Percentiles rank a stretch among this genome's conserved stretches.
Evolutionary conservation across 345 rosid genomes (phyloP).

Genomic region (Pistacia vera): DNA sequence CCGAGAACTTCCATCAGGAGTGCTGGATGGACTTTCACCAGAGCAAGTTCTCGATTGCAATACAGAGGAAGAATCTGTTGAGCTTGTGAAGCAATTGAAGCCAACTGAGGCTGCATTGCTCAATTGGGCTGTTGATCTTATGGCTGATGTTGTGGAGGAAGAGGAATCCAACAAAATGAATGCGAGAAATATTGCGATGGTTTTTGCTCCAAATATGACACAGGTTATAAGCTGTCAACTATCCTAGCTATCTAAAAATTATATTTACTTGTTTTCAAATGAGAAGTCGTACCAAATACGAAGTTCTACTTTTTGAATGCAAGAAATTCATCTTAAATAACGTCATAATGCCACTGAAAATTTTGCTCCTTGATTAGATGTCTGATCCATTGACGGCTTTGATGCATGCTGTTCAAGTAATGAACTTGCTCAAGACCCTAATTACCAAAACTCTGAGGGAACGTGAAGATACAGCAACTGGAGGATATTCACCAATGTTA

Average conservation of each 20-base stretch:
- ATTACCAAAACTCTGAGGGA: slow-evolving; percentile 63
- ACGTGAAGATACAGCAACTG: slow-evolving; percentile 64
- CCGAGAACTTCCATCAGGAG: slow-evolving; percentile 93
- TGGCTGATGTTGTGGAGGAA: slow-evolving; percentile 95
- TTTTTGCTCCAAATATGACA: slow-evolving; percentile 95
- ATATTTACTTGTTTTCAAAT: not conserved
- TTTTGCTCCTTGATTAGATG: slow-evolving; percentile 47
- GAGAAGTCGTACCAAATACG: not conserved
- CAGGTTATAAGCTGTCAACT: slow-evolving; percentile 49
- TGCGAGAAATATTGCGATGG: slow-evolving; percentile 96
- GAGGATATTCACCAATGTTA: slow-evolving; percentile 72
- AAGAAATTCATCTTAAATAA: not conserved
- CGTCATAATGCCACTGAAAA: not conserved
- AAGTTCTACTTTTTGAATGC: not conserved
- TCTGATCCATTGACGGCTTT: slow-evolving; percentile 93
- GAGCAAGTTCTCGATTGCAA: slow-evolving; percentile 87
- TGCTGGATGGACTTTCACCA: slow-evolving; percentile 95
- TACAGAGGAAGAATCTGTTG: slow-evolving; percentile 73
- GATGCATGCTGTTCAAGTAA: slow-evolving; percentile 98
- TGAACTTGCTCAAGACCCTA: slow-evolving; percentile 92
- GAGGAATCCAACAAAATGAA: slow-evolving; percentile 94
- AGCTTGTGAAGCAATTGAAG: slow-evolving; percentile 77
- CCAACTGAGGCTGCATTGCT: slow-evolving; percentile 92
- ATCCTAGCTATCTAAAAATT: not conserved
- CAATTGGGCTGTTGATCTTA: slow-evolving; percentile 86